These are phyloP conservation scores for Sparassis latifolia DNA, from an alignment of 1,284 basidiomycete species.

Conservation along the genomic window DNA sequence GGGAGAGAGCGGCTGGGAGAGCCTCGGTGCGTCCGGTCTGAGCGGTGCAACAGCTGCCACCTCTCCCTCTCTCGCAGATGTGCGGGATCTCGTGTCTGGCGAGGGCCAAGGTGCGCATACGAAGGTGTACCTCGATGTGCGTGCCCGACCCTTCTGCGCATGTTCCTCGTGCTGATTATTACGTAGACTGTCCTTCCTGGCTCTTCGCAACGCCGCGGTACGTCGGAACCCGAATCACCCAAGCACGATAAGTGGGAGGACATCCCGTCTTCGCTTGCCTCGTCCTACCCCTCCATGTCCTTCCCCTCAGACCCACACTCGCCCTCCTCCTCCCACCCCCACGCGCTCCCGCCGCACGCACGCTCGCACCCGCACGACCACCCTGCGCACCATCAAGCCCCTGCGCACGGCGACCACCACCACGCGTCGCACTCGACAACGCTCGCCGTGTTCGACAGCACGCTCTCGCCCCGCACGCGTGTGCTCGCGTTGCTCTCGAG, in stretches of 20 bases:
- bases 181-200: slow-evolving; percentile 15
- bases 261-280: slow-evolving; percentile 53
- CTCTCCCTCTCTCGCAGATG: slow-evolving; percentile 33
- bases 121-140: slow-evolving; percentile 4
- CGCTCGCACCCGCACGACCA: slow-evolving; percentile 13
- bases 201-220: slow-evolving; percentile 10
- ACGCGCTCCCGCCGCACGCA: slow-evolving; percentile 7
- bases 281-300: slow-evolving; percentile 72
- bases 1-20: slow-evolving; percentile 49
- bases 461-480: slow-evolving; percentile 58
- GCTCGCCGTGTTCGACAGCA: slow-evolving; percentile 71
- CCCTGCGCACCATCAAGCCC: slow-evolving; percentile 11
- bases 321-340: slow-evolving; percentile 15
- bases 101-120: slow-evolving; percentile 33
- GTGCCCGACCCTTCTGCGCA: background rate
- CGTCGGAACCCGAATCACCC: slow-evolving; percentile 29
- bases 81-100: slow-evolving; percentile 37
- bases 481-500: slow-evolving; percentile 73
- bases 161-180: background rate
- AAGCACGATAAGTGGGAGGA: slow-evolving; percentile 61
- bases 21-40: slow-evolving; percentile 30
- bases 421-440: slow-evolving; percentile 47
- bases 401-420: slow-evolving; percentile 11
- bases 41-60: background rate
- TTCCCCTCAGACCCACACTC: slow-evolving; percentile 52